Conservation (phyloP, 257 asterid genomes). For the Penstemon barbatus region DNA sequence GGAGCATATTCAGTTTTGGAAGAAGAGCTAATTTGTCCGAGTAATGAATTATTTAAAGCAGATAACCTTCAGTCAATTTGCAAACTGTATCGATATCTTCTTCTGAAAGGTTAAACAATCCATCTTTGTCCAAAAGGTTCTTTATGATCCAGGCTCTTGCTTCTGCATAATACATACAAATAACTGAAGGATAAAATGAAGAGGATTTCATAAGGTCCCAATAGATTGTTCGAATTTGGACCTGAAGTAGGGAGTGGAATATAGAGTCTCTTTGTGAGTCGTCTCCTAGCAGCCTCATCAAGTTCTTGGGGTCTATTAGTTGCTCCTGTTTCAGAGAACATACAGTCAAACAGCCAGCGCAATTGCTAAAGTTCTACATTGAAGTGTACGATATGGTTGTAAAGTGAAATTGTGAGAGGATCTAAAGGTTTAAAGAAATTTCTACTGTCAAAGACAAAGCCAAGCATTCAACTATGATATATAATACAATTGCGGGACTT, state of each 20-base stretch:
- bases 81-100: slow-evolving; percentile 76
- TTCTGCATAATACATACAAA: slow-evolving; percentile 51
- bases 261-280: slow-evolving; percentile 93
- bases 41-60: slow-evolving; percentile 24
- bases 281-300: slow-evolving; percentile 98
- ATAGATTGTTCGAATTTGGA: slow-evolving; percentile 25
- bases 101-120: slow-evolving; percentile 65
- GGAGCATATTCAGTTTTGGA: slow-evolving; percentile 19
- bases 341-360: slow-evolving; percentile 15
- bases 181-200: slow-evolving; percentile 12
- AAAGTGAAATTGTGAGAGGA: background rate
- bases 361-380: background rate
- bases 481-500: background rate
- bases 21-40: slow-evolving; percentile 20
- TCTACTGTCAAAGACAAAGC: background rate
- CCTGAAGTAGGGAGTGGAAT: slow-evolving; percentile 98
- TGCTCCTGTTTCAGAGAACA: slow-evolving; percentile 65
- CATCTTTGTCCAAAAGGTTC: slow-evolving; percentile 86
- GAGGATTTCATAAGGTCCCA: slow-evolving; percentile 1
- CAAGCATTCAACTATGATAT: slow-evolving; percentile 9
- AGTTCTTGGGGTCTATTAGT: slow-evolving; percentile 99
- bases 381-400: background rate
- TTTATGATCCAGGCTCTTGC: slow-evolving; percentile 94
- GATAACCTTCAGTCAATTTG: slow-evolving; percentile 75
- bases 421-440: background rate